Evolutionary conservation across 1,139 yeast genomes (phyloP).

Genomic region (Nakaseomyces uthaithaninus): DNA sequence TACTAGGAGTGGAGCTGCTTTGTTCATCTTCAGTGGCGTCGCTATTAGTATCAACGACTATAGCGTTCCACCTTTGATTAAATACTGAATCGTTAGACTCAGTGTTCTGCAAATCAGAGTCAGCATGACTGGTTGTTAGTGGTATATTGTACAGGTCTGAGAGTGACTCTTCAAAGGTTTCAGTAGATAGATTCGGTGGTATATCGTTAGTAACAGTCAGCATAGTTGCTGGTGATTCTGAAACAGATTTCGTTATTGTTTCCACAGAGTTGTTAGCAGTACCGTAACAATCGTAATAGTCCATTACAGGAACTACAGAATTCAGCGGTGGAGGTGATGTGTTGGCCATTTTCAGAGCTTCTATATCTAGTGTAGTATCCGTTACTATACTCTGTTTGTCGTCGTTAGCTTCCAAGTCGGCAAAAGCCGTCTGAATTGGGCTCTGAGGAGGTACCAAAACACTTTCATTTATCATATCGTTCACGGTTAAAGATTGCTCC

Average conservation of each 20-base stretch:
- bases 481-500: background rate
- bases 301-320: background rate
- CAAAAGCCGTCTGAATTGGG: background rate
- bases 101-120: background rate
- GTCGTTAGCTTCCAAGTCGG: constrained; percentile 10
- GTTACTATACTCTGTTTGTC: constrained; percentile 17
- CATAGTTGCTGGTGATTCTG: background rate
- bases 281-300: constrained; percentile 2
- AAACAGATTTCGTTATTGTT: constrained; percentile 1
- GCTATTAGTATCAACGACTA: constrained; percentile 1
- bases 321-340: background rate
- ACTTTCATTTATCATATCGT: background rate
- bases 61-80: background rate
- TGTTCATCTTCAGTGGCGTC: background rate
- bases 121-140: background rate
- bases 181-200: background rate
- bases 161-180: background rate
- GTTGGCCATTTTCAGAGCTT: background rate
- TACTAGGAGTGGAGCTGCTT: constrained; percentile 2
- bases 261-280: constrained; percentile 4
- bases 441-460: background rate
- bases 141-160: constrained; percentile 2
- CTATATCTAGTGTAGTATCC: constrained; percentile 11
- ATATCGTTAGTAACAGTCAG: background rate
- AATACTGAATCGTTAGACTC: background rate